Conservation (phyloP, 495 filamentous ascomycete genomes). For the Venustampulla echinocandica region DNA sequence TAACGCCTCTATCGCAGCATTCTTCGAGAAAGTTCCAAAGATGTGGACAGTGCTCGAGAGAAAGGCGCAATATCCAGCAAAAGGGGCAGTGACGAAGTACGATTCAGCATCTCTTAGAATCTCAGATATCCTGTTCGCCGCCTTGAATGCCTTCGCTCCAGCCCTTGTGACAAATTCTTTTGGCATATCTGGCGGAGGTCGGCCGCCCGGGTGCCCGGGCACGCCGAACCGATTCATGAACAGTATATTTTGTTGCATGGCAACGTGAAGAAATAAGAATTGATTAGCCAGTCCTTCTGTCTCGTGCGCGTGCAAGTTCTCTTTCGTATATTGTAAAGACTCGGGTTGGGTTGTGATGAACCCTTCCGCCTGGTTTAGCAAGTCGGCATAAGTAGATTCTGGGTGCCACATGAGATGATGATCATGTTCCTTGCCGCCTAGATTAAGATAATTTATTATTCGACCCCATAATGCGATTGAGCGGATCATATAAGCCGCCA, state of each 20-base stretch:
- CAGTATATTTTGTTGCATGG: slow-evolving; percentile 78
- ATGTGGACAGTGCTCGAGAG: slow-evolving; percentile 87
- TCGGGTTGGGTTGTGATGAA: slow-evolving; percentile 64
- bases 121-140: slow-evolving; percentile 83
- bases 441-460: slow-evolving; percentile 82
- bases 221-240: slow-evolving; percentile 87
- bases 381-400: slow-evolving; percentile 61
- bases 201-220: slow-evolving; percentile 56
- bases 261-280: slow-evolving; percentile 89
- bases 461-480: slow-evolving; percentile 82
- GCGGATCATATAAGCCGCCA: slow-evolving; percentile 84
- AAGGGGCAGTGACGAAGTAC: slow-evolving; percentile 78
- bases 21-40: slow-evolving; percentile 81
- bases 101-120: slow-evolving; percentile 72
- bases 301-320: slow-evolving; percentile 79
- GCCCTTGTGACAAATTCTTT: slow-evolving; percentile 71
- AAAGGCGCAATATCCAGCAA: slow-evolving; percentile 91
- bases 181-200: slow-evolving; percentile 66
- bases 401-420: slow-evolving; percentile 70
- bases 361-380: slow-evolving; percentile 62
- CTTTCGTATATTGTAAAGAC: slow-evolving; percentile 58
- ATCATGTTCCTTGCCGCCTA: slow-evolving; percentile 81
- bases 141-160: slow-evolving; percentile 66
- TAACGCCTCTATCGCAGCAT: slow-evolving; percentile 60
- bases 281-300: slow-evolving; percentile 81